Evolutionary conservation across 208 protist genomes (phyloP), one percentile per base, ranked within the genome.

Genomic region (Crithidia fasciculata): DNA sequence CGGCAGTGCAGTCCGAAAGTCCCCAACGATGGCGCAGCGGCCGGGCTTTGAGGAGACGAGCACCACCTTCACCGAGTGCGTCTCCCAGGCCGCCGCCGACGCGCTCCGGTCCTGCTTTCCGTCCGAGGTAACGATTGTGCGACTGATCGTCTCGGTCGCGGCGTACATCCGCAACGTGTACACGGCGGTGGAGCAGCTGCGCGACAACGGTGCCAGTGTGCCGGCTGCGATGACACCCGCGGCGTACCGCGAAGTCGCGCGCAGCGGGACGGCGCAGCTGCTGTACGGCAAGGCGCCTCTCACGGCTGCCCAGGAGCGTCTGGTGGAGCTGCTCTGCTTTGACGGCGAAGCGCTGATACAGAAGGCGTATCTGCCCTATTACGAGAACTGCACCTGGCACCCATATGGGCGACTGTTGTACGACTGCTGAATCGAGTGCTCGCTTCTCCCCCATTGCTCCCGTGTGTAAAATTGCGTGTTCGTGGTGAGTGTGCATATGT

Each of bases 81-180:
- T 83, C 18, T 61, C 80, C 5, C 49, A 74, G 58, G 77, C 71
- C 5, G 80, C 73, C 13, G 74, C 84, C 2, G 54, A 77, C 16
- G 81, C 81, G 12, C 77, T 89, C 12, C 69, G 67, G 0, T 43
- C 68, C 16, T 71, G 70, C 53, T 56, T 68, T 50, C 63, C 69
- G 16, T 70, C 72, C 2, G 81, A 80, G 70, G 70, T 77, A 28
- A 74, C 80, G 18, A 44, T 89, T 12, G 69, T 86, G 28, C 81
- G 76, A 52, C 72, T 86, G 2, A 64, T 86, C 53, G 78, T 84
- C n/a, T 75, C 66, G 18, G 65, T 84, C 40, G 80, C 74, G 40
- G 54, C 68, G 41, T 85, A 84, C 73, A 73, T 86, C 40, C 69
- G 72, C 16, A 76, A 74, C 44, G 81, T 84, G 67, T 65, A 82